Evolutionary conservation across 192 early-diverging fungal genomes (phyloP).

Genomic region (Chytriomyces sp.): DNA sequence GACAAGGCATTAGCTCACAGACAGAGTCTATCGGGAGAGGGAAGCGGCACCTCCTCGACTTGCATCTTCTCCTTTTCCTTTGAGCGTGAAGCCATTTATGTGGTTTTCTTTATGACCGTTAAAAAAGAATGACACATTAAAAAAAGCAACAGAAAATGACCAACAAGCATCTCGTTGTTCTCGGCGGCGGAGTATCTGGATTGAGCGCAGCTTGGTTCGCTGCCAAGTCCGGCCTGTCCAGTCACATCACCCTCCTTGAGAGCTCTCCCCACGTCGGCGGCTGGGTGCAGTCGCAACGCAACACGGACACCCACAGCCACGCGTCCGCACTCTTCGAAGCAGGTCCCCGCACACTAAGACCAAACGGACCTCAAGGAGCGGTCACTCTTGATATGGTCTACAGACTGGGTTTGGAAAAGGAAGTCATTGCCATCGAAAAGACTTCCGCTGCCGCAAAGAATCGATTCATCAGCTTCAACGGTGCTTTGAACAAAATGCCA

Average conservation of each 20-base stretch:
- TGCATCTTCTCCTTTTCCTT: slow-evolving; percentile 36
- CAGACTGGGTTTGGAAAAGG: slow-evolving; percentile 62
- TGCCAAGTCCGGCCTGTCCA: slow-evolving; percentile 45
- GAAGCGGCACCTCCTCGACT: slow-evolving; percentile 22
- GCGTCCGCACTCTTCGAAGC: slow-evolving; percentile 28
- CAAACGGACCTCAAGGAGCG: slow-evolving; percentile 69
- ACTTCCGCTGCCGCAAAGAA: slow-evolving; percentile 76
- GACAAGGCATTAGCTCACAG: background rate
- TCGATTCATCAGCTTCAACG: slow-evolving; percentile 79
- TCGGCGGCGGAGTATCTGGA: slow-evolving; percentile 92
- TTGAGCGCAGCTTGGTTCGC: slow-evolving; percentile 85
- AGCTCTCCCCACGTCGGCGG: slow-evolving; percentile 75
- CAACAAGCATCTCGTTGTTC: slow-evolving; percentile 63
- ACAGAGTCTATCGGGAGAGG: background rate
- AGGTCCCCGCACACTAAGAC: slow-evolving; percentile 85
- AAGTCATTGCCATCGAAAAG: slow-evolving; percentile 65
- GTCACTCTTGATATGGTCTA: slow-evolving; percentile 80
- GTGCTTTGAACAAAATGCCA: slow-evolving; percentile 73
- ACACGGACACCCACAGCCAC: background rate
- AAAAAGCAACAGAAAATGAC: slow-evolving; percentile 8
- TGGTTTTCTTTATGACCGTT: background rate
- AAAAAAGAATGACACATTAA: background rate
- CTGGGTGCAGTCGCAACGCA: slow-evolving; percentile 78
- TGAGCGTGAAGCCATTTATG: background rate
- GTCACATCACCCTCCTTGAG: slow-evolving; percentile 75